These are phyloP conservation scores for Fraxinus anomala DNA, from an alignment of 257 asterid genomes.

Conservation along the genomic window DNA sequence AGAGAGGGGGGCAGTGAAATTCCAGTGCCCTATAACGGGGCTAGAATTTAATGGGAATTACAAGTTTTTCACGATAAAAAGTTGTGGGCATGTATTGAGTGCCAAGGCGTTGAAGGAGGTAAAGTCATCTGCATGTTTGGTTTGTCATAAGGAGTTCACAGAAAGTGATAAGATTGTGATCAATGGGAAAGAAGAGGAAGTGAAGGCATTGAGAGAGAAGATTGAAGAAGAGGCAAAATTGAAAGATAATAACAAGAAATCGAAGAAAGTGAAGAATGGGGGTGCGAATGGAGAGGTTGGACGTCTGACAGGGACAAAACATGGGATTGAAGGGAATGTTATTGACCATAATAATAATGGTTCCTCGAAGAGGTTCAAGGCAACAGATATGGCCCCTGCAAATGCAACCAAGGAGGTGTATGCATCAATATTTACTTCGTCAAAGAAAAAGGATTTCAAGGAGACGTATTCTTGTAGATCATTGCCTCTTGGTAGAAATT, in stretches of 20 bases:
- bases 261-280: constrained; percentile 59
- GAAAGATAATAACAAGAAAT: constrained; percentile 56
- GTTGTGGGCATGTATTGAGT: constrained; percentile 89
- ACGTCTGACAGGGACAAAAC: constrained; percentile 62
- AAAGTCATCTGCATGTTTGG: constrained; percentile 68
- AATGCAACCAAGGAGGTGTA: constrained; percentile 72
- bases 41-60: constrained; percentile 78
- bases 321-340: constrained; percentile 48
- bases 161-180: constrained; percentile 75
- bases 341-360: constrained; percentile 41
- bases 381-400: constrained; percentile 59
- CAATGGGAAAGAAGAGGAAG: constrained; percentile 91
- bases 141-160: constrained; percentile 70
- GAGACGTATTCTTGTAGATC: constrained; percentile 89
- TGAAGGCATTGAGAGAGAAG: constrained; percentile 65
- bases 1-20: constrained; percentile 40
- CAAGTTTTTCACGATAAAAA: constrained; percentile 61
- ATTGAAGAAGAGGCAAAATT: constrained; percentile 54
- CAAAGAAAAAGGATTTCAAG: constrained; percentile 72
- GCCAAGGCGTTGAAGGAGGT: constrained; percentile 90
- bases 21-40: constrained; percentile 84
- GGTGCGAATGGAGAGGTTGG: constrained; percentile 40
- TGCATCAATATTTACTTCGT: constrained; percentile 85
- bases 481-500: constrained; percentile 90
- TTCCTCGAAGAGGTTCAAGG: constrained; percentile 61